Conservation (phyloP, 495 filamentous ascomycete species). For the Neurospora sp. region DNA sequence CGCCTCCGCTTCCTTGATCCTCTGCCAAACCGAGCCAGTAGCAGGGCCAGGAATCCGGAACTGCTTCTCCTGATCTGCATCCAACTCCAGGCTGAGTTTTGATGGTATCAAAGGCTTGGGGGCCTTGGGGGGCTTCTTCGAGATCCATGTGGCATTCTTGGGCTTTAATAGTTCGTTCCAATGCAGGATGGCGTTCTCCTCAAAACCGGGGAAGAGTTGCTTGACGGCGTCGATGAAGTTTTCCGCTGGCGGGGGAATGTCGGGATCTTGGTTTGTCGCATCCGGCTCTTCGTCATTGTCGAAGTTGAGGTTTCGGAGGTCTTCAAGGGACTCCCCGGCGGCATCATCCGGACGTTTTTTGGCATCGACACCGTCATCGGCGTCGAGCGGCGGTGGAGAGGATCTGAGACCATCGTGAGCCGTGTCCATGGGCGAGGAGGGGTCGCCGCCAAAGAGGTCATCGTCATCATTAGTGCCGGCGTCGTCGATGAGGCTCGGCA, state of each 20-base stretch:
- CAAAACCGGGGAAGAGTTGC: constrained; percentile 59
- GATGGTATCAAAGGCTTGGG: constrained; percentile 76
- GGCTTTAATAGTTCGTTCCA: constrained; percentile 68
- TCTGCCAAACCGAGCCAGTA: constrained; percentile 34
- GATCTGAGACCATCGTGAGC: constrained; percentile 22
- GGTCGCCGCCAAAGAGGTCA: constrained; percentile 38
- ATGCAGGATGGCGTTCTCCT: constrained; percentile 50
- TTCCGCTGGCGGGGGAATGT: constrained; percentile 49
- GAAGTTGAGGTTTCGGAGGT: constrained; percentile 35
- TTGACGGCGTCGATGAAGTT: constrained; percentile 58
- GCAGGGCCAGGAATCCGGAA: constrained; percentile 59
- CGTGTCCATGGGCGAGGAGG: constrained; percentile 24
- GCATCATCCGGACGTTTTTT: constrained; percentile 14
- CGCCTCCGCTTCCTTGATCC: constrained; percentile 44
- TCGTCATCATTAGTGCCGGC: constrained; percentile 38
- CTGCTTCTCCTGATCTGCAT: constrained; percentile 65
- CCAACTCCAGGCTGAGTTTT: constrained; percentile 78
- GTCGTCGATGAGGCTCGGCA: constrained; percentile 40
- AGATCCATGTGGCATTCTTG: constrained; percentile 59
- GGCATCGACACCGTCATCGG: constrained; percentile 19
- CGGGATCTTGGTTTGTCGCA: constrained; percentile 34
- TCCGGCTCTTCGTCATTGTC: constrained; percentile 29
- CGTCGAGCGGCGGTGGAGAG: constrained; percentile 26
- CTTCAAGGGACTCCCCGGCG: constrained; percentile 12
- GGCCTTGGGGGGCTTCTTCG: constrained; percentile 58